Evolutionary conservation across 495 filamentous ascomycete species (phyloP).

Genomic region (Poronia punctata): DNA sequence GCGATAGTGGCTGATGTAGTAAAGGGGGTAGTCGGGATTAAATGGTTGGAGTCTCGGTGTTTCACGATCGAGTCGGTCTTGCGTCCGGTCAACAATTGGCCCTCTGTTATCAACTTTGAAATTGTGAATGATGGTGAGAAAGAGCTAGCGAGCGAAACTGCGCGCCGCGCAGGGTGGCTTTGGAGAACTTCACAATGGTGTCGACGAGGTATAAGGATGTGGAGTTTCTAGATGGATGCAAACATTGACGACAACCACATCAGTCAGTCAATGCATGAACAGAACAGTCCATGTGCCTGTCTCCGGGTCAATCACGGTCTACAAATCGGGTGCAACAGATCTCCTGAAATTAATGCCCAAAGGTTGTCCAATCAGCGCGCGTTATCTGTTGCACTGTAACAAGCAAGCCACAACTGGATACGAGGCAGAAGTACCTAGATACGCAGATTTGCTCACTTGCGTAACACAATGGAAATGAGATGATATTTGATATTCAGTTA

Average conservation of each 20-base stretch:
- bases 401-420: not conserved
- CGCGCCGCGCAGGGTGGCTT: conserved; percentile 22
- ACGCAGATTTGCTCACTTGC: too few relatives aligned
- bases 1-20: conserved; percentile 3
- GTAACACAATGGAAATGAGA: not conserved
- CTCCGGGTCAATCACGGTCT: too few relatives aligned
- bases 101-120: not conserved
- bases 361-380: conserved; percentile 7
- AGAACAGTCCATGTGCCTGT: too few relatives aligned
- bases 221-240: conserved; percentile 6
- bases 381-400: not conserved
- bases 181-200: conserved; percentile 7
- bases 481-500: not conserved
- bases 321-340: too few relatives aligned
- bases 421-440: too few relatives aligned
- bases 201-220: conserved; percentile 14
- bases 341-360: conserved; percentile 9
- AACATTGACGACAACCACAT: too few relatives aligned
- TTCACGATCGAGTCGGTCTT: too few relatives aligned
- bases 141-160: conserved; percentile 23
- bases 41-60: too few relatives aligned
- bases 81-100: not conserved
- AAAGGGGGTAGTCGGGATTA: conserved; percentile 6
- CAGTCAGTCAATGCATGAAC: too few relatives aligned
- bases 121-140: not conserved